These are phyloP conservation scores for Wakefieldia striispora DNA, from an alignment of 768 basidiomycete species.

Conservation along the genomic window DNA sequence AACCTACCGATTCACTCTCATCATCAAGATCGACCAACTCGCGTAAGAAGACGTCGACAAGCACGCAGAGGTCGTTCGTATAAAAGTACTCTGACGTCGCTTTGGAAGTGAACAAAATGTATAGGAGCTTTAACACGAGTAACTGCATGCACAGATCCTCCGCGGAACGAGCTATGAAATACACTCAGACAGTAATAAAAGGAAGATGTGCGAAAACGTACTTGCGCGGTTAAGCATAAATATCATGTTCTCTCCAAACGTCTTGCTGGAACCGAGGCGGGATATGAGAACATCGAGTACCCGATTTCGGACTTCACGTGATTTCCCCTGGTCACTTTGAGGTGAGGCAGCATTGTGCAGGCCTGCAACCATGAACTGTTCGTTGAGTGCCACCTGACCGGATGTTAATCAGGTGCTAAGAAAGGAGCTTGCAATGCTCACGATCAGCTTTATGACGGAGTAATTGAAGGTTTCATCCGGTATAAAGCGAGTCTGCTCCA, in stretches of 20 bases:
- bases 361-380: slow-evolving; percentile 96
- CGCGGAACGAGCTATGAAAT: slow-evolving; percentile 67
- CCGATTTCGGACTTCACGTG: slow-evolving; percentile 61
- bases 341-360: slow-evolving; percentile 35
- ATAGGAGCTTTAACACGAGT: slow-evolving; percentile 90
- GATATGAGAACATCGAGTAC: slow-evolving; percentile 81
- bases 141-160: slow-evolving; percentile 96
- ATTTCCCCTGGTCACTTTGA: slow-evolving; percentile 25
- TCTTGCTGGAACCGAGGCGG: slow-evolving; percentile 84
- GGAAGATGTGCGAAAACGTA: slow-evolving; percentile 39
- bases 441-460: slow-evolving; percentile 90
- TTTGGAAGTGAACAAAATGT: slow-evolving; percentile 90
- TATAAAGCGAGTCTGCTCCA: slow-evolving; percentile 86
- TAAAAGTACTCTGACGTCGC: slow-evolving; percentile 96
- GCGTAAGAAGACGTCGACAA: slow-evolving; percentile 97
- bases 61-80: slow-evolving; percentile 93
- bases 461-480: slow-evolving; percentile 95
- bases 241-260: slow-evolving; percentile 97
- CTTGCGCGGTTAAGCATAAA: slow-evolving; percentile 97
- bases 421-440: slow-evolving; percentile 36
- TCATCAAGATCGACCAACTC: slow-evolving; percentile 91
- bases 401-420: slow-evolving; percentile 5
- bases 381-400: slow-evolving; percentile 85
- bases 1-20: slow-evolving; percentile 85
- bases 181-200: slow-evolving; percentile 5